Evolutionary conservation across 768 basidiomycete species (phyloP).

Genomic region (Mycena pura): DNA sequence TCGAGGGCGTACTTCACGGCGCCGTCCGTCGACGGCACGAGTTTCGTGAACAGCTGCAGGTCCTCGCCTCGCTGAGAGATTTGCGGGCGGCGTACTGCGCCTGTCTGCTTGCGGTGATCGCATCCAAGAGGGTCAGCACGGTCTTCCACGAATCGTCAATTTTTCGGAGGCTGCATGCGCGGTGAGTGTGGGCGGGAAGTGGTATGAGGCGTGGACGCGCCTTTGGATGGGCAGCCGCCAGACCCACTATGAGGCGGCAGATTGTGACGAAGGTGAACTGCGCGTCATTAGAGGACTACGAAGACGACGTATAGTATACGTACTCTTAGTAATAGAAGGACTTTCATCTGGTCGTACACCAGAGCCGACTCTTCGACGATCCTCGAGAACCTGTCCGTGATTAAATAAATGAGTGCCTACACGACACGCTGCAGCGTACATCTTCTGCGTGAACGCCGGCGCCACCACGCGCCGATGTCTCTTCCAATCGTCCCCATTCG

Average conservation of each 20-base stretch:
- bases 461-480: conserved; percentile 33
- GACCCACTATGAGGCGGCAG: conserved; percentile 21
- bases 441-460: conserved; percentile 31
- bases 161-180: background rate
- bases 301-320: too few relatives aligned
- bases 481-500: conserved; percentile 34
- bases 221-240: conserved; percentile 10
- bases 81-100: background rate
- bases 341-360: conserved; percentile 29
- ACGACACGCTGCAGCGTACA: conserved; percentile 5
- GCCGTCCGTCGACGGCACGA: conserved; percentile 15
- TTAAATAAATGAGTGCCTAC: background rate
- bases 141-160: conserved; percentile 16
- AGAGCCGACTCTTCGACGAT: conserved; percentile 31
- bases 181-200: too few relatives aligned
- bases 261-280: conserved; percentile 33
- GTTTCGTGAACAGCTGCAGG: conserved; percentile 15
- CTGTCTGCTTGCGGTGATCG: conserved; percentile 6
- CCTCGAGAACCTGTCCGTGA: conserved; percentile 14
- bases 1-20: background rate
- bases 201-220: too few relatives aligned
- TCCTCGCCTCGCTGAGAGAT: background rate
- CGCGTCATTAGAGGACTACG: background rate
- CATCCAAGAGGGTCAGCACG: conserved; percentile 4
- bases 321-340: conserved; percentile 4